A percentile compares a stretch with the other conserved stretches of the same genome.
These are phyloP conservation scores for Fusarium falciforme DNA, from an alignment of 2,329 filamentous ascomycete genomes.

Conservation along the genomic window DNA sequence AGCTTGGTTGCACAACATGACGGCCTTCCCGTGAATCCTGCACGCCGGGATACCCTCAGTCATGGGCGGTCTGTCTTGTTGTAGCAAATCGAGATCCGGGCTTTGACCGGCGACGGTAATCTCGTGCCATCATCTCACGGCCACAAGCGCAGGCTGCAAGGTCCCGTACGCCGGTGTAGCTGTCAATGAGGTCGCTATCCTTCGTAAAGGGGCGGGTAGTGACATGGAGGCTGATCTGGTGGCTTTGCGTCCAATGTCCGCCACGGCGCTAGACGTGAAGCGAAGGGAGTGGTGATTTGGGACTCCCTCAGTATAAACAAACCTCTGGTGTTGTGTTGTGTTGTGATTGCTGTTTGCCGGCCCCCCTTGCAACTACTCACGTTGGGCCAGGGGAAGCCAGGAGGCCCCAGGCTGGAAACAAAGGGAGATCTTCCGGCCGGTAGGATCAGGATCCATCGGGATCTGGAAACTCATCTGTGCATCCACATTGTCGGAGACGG, in stretches of 20 bases:
- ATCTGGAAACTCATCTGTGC: constrained; percentile 16
- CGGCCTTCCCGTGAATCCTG: constrained; percentile 11
- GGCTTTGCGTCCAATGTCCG: constrained; percentile 8
- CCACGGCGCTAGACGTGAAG: constrained; percentile 4
- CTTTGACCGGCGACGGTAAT: not conserved
- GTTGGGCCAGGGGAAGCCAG: constrained; percentile 20
- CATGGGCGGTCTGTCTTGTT: not conserved
- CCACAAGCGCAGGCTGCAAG: constrained; percentile 27
- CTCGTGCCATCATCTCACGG: constrained; percentile 19
- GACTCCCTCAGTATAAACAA: constrained; percentile 23
- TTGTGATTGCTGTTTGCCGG: constrained; percentile 27
- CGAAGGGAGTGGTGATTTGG: constrained; percentile 38
- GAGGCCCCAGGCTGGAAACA: constrained; percentile 16
- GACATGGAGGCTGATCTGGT: constrained; percentile 24
- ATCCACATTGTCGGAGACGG: constrained; percentile 13
- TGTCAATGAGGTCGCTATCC: constrained; percentile 11
- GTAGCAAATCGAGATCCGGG: not conserved
- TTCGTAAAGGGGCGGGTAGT: constrained; percentile 33
- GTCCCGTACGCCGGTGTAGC: constrained; percentile 26
- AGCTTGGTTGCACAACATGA: constrained; percentile 15
- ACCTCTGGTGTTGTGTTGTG: constrained; percentile 33
- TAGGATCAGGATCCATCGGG: constrained; percentile 17
- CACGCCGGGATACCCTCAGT: constrained; percentile 2
- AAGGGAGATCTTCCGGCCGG: constrained; percentile 37
- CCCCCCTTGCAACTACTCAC: constrained; percentile 16